Evolutionary conservation across 331 rosid species (phyloP), one percentile per base, ranked within the genome.

Genomic region (Acacia concinna): DNA sequence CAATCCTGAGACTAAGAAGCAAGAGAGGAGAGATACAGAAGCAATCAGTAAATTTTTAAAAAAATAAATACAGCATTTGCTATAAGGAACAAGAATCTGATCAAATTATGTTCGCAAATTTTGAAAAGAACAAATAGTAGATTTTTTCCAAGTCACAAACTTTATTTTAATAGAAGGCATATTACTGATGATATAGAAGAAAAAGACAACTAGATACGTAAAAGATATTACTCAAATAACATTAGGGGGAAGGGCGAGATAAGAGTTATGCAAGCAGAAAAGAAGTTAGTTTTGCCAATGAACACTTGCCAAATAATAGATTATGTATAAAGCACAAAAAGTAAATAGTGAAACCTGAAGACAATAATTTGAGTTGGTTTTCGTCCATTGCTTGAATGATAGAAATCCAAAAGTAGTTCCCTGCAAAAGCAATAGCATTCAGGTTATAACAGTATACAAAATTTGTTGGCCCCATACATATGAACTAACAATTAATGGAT

Each of bases 341-440:
- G 79, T 38, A 73, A 44, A 74, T 72, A 60, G 30, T 78, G 70
- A 74, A 74, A 95, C 99, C 97, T 95, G 97, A 95, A 95, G 63
- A 93, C 78, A 82, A 95, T 86, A 76, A 95, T 86, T 87, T 93
- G 99, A 70, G 86, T 75, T 68, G 99, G 97, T 79, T 89, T 95
- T 54, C 75, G 90, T 27, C 84, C 74, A 21, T 78, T 72, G 84
- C 97, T 91, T 21, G 98, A 85, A 4, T 32, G 31, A 81, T 85
- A 95, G 85, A 94, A 92, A 86, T 95, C 98, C 64, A 91, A 62
- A 76, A 95, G 97, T 83, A 92, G 88, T 86, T 95, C 98, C 77
- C 98, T 95, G 94, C 89, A 86, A 73, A 77, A 30, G 78, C 77
- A 77, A 67, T 59, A 80, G 6, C 30, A 68, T 70, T 41, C 73